phyloP scores from a whole-genome alignment of 495 filamentous ascomycete species.

The Viridothelium virens region DNA sequence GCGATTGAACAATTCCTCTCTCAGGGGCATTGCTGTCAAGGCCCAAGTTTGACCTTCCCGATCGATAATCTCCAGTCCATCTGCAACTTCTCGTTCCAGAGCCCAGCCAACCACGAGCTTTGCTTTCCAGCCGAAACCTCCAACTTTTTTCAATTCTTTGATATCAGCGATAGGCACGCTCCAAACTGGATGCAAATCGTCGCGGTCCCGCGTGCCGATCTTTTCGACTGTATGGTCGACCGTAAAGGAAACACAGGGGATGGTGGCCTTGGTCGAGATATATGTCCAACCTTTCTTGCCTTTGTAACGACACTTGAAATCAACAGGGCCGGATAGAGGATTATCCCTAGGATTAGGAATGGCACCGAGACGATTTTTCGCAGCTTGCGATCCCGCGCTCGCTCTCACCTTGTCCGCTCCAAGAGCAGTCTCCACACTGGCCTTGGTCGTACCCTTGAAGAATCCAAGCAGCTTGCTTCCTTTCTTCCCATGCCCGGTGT shows the following conservation, averaged over 20 bases:
- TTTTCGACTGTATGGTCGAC: conserved; percentile 36
- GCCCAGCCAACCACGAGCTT: conserved; percentile 81
- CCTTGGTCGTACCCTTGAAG: conserved; percentile 62
- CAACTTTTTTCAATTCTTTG: conserved; percentile 68
- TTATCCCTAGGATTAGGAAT: conserved; percentile 45
- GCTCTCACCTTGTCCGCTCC: conserved; percentile 63
- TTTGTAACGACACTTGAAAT: conserved; percentile 64
- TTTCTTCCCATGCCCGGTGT: conserved; percentile 35
- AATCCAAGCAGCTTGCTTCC: conserved; percentile 53
- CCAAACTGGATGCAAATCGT: conserved; percentile 50
- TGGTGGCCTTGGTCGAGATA: conserved; percentile 53
- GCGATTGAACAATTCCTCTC: conserved; percentile 82
- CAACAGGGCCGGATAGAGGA: conserved; percentile 54
- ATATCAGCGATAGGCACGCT: conserved; percentile 55
- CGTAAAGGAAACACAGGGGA: conserved; percentile 54
- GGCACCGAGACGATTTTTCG: conserved; percentile 64
- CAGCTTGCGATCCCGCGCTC: conserved; percentile 54
- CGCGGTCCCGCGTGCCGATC: conserved; percentile 45
- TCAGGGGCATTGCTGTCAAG: conserved; percentile 63
- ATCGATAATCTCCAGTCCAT: conserved; percentile 65
- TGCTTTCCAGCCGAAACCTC: conserved; percentile 82
- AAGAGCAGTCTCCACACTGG: conserved; percentile 58
- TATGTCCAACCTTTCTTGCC: conserved; percentile 67
- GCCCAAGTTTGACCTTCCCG: conserved; percentile 46
- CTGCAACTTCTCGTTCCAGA: conserved; percentile 64